Evolutionary conservation across 148 eudicot species (phyloP), one percentile per base, ranked within the genome.

Genomic region (Silene conica): DNA sequence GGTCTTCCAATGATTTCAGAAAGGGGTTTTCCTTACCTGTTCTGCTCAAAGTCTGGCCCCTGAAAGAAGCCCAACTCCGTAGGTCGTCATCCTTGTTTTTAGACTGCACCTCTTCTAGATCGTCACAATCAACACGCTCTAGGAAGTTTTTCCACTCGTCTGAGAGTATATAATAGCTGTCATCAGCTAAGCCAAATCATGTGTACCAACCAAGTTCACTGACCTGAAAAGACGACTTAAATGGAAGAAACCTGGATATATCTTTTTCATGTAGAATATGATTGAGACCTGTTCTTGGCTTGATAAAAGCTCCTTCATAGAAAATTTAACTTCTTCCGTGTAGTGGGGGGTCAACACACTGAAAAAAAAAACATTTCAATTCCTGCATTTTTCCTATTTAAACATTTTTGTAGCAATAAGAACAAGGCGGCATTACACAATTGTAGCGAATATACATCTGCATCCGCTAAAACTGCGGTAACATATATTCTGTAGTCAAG

Each of bases 341-440:
- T 75, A 87, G 80, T 95, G 96, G 14, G 99, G 99, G 79, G 99
- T 95, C 82, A 95, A 78, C 83, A 95, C 93, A 83, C 99, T 95
- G 84, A 18, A 79, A 72, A 68, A 70, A 82, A 70, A 62, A 28
- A 38, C 10, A 50, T 13, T 50, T 50, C 55, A 50, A 12, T 50
- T 50, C 55, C 55, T 13, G 55, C 55, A 50, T 3, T 50, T 50
- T 50, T 50, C 16, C 18, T 50, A 12, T 50, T 50, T 50, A 38
- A 38, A 5, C 9, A 5, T 38, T 38, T 38, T 38, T 38, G 43
- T 38, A 38, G 43, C 8, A 38, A 38, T 38, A 38, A 38, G 43
- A 38, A 38, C 43, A 38, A 38, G 43, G 3, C 43, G 1, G 9
- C 43, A 38, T 38, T 38, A 38, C 43, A 38, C 43, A 38, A 38